These are phyloP conservation scores for Cryptococcus jaspeensis DNA, from an alignment of 1,284 basidiomycete species.

Conservation along the genomic window DNA sequence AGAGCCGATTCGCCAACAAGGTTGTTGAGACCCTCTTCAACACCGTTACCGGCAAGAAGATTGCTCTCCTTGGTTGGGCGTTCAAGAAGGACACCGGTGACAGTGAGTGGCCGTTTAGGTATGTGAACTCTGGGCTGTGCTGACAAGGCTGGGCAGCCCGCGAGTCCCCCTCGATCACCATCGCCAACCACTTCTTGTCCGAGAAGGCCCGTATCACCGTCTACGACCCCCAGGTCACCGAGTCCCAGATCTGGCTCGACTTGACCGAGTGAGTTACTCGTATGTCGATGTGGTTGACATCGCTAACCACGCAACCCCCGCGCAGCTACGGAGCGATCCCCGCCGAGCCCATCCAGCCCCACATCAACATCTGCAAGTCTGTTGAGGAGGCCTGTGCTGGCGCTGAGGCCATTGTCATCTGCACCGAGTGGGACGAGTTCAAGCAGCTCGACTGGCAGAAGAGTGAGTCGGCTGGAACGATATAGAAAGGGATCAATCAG, in stretches of 20 bases:
- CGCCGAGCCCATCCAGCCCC: constrained; percentile 64
- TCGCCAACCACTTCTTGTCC: constrained; percentile 88
- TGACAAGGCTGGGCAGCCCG: constrained; percentile 56
- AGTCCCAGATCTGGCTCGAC: constrained; percentile 57
- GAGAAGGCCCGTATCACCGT: constrained; percentile 84
- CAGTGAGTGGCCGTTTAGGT: constrained; percentile 51
- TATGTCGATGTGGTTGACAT: background rate
- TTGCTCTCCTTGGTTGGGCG: constrained; percentile 86
- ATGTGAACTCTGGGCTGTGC: background rate
- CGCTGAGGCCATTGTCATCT: constrained; percentile 87
- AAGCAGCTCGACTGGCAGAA: constrained; percentile 80
- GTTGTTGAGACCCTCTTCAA: constrained; percentile 96
- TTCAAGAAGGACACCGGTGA: constrained; percentile 97
- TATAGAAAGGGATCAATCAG: no score
- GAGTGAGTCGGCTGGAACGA: no score
- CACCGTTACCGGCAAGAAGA: constrained; percentile 76
- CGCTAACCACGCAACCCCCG: background rate
- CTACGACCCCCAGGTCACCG: constrained; percentile 82
- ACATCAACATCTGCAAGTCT: constrained; percentile 72
- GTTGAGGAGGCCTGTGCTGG: constrained; percentile 84
- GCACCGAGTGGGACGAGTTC: constrained; percentile 96
- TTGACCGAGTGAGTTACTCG: constrained; percentile 51
- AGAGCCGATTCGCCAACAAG: constrained; percentile 79
- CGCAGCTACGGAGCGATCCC: constrained; percentile 47
- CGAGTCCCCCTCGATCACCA: constrained; percentile 93